Conservation (phyloP, 1,284 basidiomycete genomes). For the Fomitopsis schrenkii region DNA sequence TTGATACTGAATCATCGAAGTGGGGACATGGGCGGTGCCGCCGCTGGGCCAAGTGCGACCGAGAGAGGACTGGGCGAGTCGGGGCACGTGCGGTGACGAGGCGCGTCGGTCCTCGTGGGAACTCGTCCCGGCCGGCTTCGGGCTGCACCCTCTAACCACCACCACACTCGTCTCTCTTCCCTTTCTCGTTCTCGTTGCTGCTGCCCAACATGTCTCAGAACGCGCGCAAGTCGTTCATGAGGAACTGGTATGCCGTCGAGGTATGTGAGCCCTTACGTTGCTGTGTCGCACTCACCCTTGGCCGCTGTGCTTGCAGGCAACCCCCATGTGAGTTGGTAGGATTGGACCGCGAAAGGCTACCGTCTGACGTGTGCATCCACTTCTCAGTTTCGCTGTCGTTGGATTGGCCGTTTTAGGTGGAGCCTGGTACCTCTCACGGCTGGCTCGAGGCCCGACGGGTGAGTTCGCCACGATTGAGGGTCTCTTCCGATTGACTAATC, state of each 20-base stretch:
- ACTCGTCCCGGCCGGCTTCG: constrained; percentile 3
- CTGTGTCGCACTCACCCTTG: background rate
- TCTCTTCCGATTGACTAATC: background rate
- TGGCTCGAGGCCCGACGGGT: constrained; percentile 70
- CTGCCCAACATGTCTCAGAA: constrained; percentile 21
- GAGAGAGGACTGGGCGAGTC: background rate
- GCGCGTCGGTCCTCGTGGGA: constrained; percentile 20
- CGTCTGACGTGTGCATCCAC: background rate
- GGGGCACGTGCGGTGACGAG: constrained; percentile 12
- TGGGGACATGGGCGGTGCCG: background rate
- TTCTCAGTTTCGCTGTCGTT: constrained; percentile 63
- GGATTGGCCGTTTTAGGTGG: constrained; percentile 62
- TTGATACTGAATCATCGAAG: no score
- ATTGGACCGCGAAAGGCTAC: background rate
- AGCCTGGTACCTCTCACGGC: constrained; percentile 67
- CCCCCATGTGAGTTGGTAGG: constrained; percentile 63
- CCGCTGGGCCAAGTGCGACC: background rate
- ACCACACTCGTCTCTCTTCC: constrained; percentile 5
- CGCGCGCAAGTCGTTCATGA: constrained; percentile 44
- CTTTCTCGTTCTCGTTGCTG: background rate
- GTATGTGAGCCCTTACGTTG: constrained; percentile 33
- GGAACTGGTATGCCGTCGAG: constrained; percentile 82
- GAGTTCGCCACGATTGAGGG: constrained; percentile 24
- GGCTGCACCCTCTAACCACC: constrained; percentile 6
- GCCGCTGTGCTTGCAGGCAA: constrained; percentile 43